Conservation (phyloP, 1,139 yeast species). For the Candida tunisiensis region DNA sequence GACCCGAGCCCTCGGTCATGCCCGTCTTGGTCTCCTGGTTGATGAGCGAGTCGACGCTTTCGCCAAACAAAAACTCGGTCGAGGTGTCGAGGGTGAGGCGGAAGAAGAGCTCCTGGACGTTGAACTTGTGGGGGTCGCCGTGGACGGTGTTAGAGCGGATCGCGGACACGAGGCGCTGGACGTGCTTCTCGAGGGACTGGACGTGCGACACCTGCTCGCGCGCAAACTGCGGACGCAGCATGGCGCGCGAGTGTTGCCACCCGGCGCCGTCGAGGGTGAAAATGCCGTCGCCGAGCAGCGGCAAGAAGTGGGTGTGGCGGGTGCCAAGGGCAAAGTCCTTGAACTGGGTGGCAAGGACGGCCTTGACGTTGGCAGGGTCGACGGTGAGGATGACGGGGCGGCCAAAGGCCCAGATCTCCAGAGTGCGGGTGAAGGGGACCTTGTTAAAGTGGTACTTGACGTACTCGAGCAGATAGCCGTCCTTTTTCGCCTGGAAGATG, state of each 20-base stretch:
- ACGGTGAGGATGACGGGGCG: slow-evolving; percentile 21
- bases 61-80: slow-evolving; percentile 42
- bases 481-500: no score
- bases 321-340: slow-evolving; percentile 32
- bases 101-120: slow-evolving; percentile 32
- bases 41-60: slow-evolving; percentile 21
- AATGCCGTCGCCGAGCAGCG: slow-evolving; percentile 33
- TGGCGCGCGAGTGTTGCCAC: slow-evolving; percentile 35
- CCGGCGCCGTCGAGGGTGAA: slow-evolving; percentile 33
- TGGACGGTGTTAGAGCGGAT: slow-evolving; percentile 37
- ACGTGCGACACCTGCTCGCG: slow-evolving; percentile 36
- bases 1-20: not conserved
- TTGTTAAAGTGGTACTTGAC: no score
- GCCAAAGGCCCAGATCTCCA: no score
- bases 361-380: slow-evolving; percentile 29
- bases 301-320: slow-evolving; percentile 25
- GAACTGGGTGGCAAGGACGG: slow-evolving; percentile 23
- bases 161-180: slow-evolving; percentile 25
- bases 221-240: slow-evolving; percentile 37
- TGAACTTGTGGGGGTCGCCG: slow-evolving; percentile 18
- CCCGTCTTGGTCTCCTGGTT: slow-evolving; percentile 8
- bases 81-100: slow-evolving; percentile 39
- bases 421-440: no score
- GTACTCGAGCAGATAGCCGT: no score
- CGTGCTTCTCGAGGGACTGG: slow-evolving; percentile 28